Base-by-base conservation (phyloP, 2,329 filamentous ascomycete genomes). In the Coniochaeta sp. region DNA sequence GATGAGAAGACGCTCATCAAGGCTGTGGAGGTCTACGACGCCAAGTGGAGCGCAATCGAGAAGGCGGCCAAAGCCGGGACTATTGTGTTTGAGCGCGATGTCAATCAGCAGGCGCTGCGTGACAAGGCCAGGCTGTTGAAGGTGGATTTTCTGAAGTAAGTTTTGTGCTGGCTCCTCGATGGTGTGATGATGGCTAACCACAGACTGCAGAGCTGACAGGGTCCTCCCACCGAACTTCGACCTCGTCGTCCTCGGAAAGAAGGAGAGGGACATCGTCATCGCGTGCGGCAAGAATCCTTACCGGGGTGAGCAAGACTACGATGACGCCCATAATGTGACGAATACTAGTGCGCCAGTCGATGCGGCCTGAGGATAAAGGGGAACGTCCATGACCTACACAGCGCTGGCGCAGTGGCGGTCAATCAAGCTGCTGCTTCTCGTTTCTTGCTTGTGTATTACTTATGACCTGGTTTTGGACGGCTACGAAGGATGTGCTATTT, bases 121-220 rank as follows among this genome's bases (percentile, higher is more conserved):
- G 79, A 82, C 68, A 78, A 77, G 63, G 79, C 79, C n/a, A 74
- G 79, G 48, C 74, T 79, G 52, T 56, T 80, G 51, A 82, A 82
- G 66, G 74, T 78, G 31, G 71, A 76, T 28, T 69, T 76, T 45
- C 65, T 82, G 14, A 70, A 70, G 69, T 70, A 57, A 52, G 68
- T 63, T 24, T 9, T 7, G 38, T 30, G 18, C 20, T 12, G 10
- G 4, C 14, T 32, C 16, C 24, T n/a, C n/a, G n/a, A n/a, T n/a
- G n/a, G n/a, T n/a, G n/a, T n/a, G n/a, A n/a, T n/a, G n/a, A n/a
- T n/a, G n/a, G n/a, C n/a, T n/a, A n/a, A n/a, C n/a, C n/a, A n/a
- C n/a, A n/a, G n/a, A n/a, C n/a, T n/a, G n/a, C n/a, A 67, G 72
- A 49, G 61, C 65, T 2, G 76, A 81, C 58, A 54, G 53, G 2